Percentiles rank a stretch among this genome's conserved stretches.
These are phyloP conservation scores for Vicia sativa DNA, from an alignment of 306 rosid species.

Conservation along the genomic window DNA sequence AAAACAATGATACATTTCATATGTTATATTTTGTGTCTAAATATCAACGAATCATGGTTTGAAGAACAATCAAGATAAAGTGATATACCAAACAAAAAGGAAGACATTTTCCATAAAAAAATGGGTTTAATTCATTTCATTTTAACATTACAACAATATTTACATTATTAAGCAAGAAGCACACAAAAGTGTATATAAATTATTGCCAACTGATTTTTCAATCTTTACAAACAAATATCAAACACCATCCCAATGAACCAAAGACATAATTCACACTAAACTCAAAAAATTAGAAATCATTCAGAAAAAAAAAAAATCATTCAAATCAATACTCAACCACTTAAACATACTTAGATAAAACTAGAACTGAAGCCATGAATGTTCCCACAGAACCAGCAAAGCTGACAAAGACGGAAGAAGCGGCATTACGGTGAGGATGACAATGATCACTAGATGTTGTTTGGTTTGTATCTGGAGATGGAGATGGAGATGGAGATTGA, in stretches of 20 bases:
- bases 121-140: constrained; percentile 34
- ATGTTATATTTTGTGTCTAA: too few species aligned
- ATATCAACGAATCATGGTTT: neutral
- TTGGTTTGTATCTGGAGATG: constrained; percentile 55
- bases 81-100: neutral
- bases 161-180: constrained; percentile 32
- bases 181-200: constrained; percentile 34
- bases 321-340: neutral
- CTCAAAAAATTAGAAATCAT: constrained; percentile 35
- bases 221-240: constrained; percentile 49
- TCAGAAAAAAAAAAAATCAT: neutral
- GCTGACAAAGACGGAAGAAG: constrained; percentile 52
- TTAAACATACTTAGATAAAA: constrained; percentile 39
- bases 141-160: constrained; percentile 38
- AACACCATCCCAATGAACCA: constrained; percentile 44
- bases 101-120: constrained; percentile 17
- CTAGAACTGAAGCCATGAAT: constrained; percentile 54
- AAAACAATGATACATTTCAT: too few species aligned
- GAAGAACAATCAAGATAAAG: neutral
- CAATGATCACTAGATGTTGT: constrained; percentile 48
- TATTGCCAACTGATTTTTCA: constrained; percentile 43
- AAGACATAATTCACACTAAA: constrained; percentile 44
- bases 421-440: constrained; percentile 57
- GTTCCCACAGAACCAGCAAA: constrained; percentile 58
- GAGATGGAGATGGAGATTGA: constrained; percentile 48